Evolutionary conservation across 2,329 filamentous ascomycete genomes (phyloP), one percentile per base, ranked within the genome.

Genomic region (Hirsutella minnesotensis): DNA sequence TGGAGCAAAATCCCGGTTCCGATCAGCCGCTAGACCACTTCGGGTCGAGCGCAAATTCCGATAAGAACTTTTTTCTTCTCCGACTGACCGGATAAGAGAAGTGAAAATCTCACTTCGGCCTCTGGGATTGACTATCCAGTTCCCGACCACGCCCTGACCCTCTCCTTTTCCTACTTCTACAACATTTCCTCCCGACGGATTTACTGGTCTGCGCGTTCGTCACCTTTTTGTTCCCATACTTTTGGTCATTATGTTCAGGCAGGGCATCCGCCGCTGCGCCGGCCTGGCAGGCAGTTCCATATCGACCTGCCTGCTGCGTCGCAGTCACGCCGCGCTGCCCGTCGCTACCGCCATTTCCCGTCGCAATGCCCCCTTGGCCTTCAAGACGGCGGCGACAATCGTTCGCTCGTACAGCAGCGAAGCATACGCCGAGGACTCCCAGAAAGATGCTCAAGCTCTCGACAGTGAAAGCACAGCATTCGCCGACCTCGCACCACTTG

Each of bases 331-430:
- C 20, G 45, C 49, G 41, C 44, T 55, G 37, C 53, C 59, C 27
- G 19, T 51, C n/a, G 51, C 51, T 48, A 50, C 47, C 38, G 48
- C 44, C 40, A 45, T 53, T 27, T 49, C 42, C 34, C 51, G 49
- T 18, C 24, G 45, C 22, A 37, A 41, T 34, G 30, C 47, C 33
- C 40, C 47, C 45, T 41, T 54, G 42, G 54, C 50, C 47, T 48
- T 45, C 22, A 40, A 30, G 24, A 16, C 5, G 3, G 10, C 59
- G 15, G 30, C 53, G 5, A 45, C 49, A 5, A 39, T 57, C 13
- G 51, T 51, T 20, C 57, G 65, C 24, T 47, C 56, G 10, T 69
- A 70, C 54, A 69, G 64, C 49, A 62, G 51, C 31, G 66, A 66
- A 45, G 59, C 64, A 4, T 47, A 49, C 16, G 61, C 56, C 10